Evolutionary conservation across 208 protist genomes (phyloP), one percentile per base, ranked within the genome.

Genomic region (Endotrypanum monterogeii): DNA sequence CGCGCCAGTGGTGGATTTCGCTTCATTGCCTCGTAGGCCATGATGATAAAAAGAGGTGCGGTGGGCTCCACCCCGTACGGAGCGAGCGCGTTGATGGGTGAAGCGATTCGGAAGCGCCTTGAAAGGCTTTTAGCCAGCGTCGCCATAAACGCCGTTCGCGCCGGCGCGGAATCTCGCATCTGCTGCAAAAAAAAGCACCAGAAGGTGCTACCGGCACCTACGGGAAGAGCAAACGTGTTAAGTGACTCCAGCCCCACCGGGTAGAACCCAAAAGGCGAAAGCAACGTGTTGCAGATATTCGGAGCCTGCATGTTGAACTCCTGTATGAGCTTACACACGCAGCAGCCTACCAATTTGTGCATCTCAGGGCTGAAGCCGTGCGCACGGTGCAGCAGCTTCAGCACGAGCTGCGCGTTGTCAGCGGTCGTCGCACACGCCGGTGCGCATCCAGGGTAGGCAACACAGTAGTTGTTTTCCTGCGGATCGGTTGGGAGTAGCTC

Each of bases 1-100:
- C 91, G 87, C 18, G 91, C 78, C 12, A 97, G 84, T 32, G 89
- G 79, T 25, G 91, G 84, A 76, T 89, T 94, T 56, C 93, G 93
- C 78, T 95, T 95, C 85, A 97, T 91, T 52, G 91, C 82, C 63
- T 97, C 93, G 77, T 93, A 97, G 73, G 92, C 82, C 89, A 95
- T 94, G 39, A 97, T 88, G 8, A 87, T 76, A 73, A 97, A 97
- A 32, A 95, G 66, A 60, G 93, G 88, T 23, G 84, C 89, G 28
- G 91, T 96, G 23, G 80, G 75, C 63, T 87, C 89, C 23, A 73
- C 67, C 39, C 88, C 90, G 73, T 83, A 76, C 44, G 81, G 62
- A 58, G 79, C 65, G 12, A 97, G 60, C 32, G 88, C 90, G n/a
- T 92, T 85, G 5, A 81, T 89, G 0, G 93, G 93, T 9, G 83